Base-by-base conservation (phyloP, 805 yeast species). In the Candida railenensis region DNA sequence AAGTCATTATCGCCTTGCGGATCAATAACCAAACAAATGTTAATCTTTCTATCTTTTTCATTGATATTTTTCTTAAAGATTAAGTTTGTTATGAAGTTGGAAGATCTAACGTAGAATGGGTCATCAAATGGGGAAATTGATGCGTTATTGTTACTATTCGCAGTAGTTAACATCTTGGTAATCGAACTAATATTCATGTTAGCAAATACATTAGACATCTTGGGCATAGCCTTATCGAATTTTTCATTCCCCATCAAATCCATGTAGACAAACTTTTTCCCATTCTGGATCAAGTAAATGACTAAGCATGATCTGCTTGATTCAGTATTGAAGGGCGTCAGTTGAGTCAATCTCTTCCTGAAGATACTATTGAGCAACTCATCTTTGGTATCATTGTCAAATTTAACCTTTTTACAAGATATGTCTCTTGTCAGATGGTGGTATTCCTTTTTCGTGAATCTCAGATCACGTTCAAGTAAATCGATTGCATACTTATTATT, bases 191-290 rank as follows among this genome's bases (percentile, higher is more conserved):
- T 58, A 46, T 52, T 63, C 34, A 54, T 43, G 44, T 60, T 62
- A 22, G 69, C 66, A 49, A 62, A 62, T 3, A 49, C 48, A 37
- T 59, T 62, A 9, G 61, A 48, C 34, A 18, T 20, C 14, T 48
- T 30, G 8, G 50, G 43, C 3, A 41, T 18, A 9, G 49, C 28
- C n/a, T 39, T 46, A 34, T 57, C 57, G 22, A 50, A 59, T 44
- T 55, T 58, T 45, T 65, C 71, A 46, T 58, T 58, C 2, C 67
- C 70, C 63, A 59, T 57, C 37, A 64, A 44, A 33, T 66, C 69
- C 37, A 65, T 54, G 34, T 57, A 55, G 2, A 67, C 58, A 8
- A 51, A 47, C 40, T 53, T 49, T 15, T 53, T 50, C 15, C 52
- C 50, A 32, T 52, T 54, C 32, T 51, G 48, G 47, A 53, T 55